A percentile compares a stretch with the other conserved stretches of the same genome.
Conservation (phyloP, 371 early-diverging fungal genomes). For the Mortierella sp. region DNA sequence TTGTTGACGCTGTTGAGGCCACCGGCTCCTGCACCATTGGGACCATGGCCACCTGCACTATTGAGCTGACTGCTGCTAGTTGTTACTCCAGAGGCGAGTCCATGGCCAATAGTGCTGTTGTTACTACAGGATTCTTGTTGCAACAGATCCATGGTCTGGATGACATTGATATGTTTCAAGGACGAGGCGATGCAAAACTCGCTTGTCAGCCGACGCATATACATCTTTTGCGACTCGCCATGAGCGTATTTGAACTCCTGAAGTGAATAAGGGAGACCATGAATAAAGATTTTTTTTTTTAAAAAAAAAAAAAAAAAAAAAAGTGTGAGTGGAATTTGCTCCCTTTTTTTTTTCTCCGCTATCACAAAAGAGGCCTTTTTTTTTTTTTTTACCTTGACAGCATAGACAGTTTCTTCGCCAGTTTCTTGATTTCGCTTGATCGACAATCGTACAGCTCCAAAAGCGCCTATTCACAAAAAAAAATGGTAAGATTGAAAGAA, state of each 20-base stretch:
- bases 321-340: background rate
- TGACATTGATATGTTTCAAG: constrained; percentile 74
- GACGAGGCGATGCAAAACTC: constrained; percentile 80
- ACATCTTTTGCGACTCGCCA: constrained; percentile 67
- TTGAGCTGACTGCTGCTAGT: too few relatives aligned
- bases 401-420: constrained; percentile 24
- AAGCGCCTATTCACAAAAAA: constrained; percentile 21
- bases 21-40: too few relatives aligned
- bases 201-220: constrained; percentile 71
- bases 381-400: constrained; percentile 30
- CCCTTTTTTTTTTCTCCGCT: background rate
- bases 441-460: constrained; percentile 29
- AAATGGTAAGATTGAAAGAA: background rate
- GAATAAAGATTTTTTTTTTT: background rate
- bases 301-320: background rate
- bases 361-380: background rate
- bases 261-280: constrained; percentile 7
- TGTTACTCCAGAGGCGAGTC: too few relatives aligned
- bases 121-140: too few relatives aligned
- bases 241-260: constrained; percentile 70
- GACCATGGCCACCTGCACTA: too few relatives aligned
- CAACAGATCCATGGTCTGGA: constrained; percentile 77
- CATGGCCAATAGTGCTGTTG: too few relatives aligned
- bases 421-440: constrained; percentile 17
- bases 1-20: too few relatives aligned